Percentiles rank a stretch among this genome's conserved stretches.
Evolutionary conservation across 345 rosid genomes (phyloP).

Genomic region (Hirschfeldia incana): DNA sequence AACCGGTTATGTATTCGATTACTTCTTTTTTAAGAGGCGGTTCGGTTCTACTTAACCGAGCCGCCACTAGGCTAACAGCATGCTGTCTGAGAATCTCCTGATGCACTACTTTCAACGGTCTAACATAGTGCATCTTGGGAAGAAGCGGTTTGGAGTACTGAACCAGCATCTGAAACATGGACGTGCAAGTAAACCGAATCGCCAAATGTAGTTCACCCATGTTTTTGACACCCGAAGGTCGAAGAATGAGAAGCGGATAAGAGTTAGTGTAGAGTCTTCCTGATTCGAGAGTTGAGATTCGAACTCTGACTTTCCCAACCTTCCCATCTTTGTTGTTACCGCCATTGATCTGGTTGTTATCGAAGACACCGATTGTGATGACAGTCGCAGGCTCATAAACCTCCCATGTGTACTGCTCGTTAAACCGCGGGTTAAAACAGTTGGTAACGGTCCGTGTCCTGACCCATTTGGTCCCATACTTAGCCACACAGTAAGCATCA

Average conservation of each 20-base stretch:
- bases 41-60: constrained; percentile 78
- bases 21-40: constrained; percentile 88
- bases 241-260: constrained; percentile 82
- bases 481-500: constrained; percentile 97
- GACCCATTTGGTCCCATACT: constrained; percentile 94
- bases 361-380: constrained; percentile 82
- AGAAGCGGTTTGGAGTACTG: constrained; percentile 70
- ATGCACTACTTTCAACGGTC: constrained; percentile 71
- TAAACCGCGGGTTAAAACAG: constrained; percentile 76
- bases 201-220: constrained; percentile 95
- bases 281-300: constrained; percentile 83
- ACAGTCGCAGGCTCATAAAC: constrained; percentile 92
- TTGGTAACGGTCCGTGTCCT: constrained; percentile 77
- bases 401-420: constrained; percentile 98
- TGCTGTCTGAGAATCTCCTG: constrained; percentile 79
- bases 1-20: constrained; percentile 85
- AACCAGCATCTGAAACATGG: constrained; percentile 56
- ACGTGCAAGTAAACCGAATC: constrained; percentile 72
- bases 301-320: constrained; percentile 78
- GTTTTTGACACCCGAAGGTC: constrained; percentile 81
- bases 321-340: constrained; percentile 49
- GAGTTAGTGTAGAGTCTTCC: constrained; percentile 79
- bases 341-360: constrained; percentile 64
- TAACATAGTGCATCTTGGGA: constrained; percentile 85
- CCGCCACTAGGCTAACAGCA: constrained; percentile 75